These are phyloP conservation scores for Leavenworthia alabamica DNA, from an alignment of 345 rosid genomes.

Conservation along the genomic window DNA sequence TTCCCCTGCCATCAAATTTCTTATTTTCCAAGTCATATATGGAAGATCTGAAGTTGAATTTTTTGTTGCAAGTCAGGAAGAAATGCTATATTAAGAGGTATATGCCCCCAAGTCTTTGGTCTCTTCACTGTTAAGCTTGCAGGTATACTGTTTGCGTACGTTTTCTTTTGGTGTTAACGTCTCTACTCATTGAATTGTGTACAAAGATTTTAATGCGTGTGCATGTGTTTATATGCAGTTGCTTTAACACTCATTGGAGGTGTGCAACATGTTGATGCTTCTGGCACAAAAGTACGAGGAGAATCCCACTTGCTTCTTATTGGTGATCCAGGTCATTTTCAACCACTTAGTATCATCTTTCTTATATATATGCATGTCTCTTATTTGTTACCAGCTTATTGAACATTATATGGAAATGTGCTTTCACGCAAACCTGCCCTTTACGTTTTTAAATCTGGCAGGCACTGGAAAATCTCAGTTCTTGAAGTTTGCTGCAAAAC, in stretches of 20 bases:
- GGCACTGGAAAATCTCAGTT: constrained; percentile 98
- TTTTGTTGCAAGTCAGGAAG: constrained; percentile 41
- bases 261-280: constrained; percentile 91
- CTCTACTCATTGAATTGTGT: neutral
- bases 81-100: constrained; percentile 74
- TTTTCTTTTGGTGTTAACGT: constrained; percentile 11
- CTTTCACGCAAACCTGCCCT: neutral
- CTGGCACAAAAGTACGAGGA: constrained; percentile 94
- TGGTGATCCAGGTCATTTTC: constrained; percentile 81
- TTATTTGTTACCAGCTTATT: neutral
- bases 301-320: constrained; percentile 95
- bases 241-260: constrained; percentile 93
- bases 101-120: constrained; percentile 97
- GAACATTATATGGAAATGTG: neutral
- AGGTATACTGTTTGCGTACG: constrained; percentile 37
- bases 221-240: constrained; percentile 40
- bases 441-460: constrained; percentile 27
- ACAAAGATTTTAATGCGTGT: neutral
- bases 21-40: neutral
- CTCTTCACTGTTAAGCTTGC: constrained; percentile 99
- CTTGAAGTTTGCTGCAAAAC: constrained; percentile 91
- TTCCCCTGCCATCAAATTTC: neutral
- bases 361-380: neutral
- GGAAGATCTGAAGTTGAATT: neutral
- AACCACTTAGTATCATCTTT: neutral